phyloP scores from a whole-genome alignment of 2,329 filamentous ascomycete species.

The Pseudogymnoascus sp. region DNA sequence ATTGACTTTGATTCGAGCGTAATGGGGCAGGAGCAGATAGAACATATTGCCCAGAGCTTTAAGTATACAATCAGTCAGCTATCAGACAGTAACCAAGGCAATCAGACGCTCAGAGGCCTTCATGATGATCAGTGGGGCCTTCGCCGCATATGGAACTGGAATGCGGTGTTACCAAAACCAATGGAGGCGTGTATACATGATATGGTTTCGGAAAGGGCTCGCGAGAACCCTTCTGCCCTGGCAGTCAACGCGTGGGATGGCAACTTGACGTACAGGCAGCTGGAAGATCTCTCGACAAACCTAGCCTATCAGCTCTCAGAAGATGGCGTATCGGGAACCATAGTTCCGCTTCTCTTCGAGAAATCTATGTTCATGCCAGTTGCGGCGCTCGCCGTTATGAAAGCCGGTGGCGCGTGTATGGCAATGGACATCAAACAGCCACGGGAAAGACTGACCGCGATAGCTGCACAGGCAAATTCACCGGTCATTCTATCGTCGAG shows the following conservation, averaged over 20 bases:
- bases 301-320: slow-evolving; percentile 7
- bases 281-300: slow-evolving; percentile 18
- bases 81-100: neutral
- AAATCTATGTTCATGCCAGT: slow-evolving; percentile 21
- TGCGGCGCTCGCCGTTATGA: slow-evolving; percentile 22
- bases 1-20: slow-evolving; percentile 6
- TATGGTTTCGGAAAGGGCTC: neutral
- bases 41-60: neutral
- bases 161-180: neutral
- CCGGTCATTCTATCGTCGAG: neutral
- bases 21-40: neutral
- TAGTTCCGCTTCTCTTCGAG: slow-evolving; percentile 17
- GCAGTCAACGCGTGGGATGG: slow-evolving; percentile 12
- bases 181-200: slow-evolving; percentile 7
- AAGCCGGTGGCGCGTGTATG: slow-evolving; percentile 24
- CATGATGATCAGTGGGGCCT: neutral
- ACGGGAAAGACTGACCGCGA: neutral
- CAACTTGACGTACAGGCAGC: slow-evolving; percentile 18
- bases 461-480: neutral
- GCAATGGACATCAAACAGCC: slow-evolving; percentile 22
- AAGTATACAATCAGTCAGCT: neutral
- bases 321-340: neutral
- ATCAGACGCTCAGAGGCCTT: neutral
- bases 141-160: neutral
- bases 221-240: slow-evolving; percentile 3